Evolutionary conservation across 2,329 filamentous ascomycete species (phyloP).

Genomic region (Rutstroemia sp.): DNA sequence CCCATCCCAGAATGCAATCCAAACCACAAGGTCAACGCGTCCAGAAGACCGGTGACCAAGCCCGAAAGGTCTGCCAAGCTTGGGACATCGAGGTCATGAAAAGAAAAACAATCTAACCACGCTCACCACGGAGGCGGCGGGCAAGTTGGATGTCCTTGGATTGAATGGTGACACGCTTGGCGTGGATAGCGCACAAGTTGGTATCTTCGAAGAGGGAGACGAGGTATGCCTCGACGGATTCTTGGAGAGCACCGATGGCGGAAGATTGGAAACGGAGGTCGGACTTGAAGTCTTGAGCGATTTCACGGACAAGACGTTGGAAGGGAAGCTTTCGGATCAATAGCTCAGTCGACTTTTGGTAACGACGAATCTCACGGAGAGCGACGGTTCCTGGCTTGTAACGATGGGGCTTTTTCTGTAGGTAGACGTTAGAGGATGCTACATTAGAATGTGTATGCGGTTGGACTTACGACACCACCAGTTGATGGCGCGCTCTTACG

Average conservation of each 20-base stretch:
- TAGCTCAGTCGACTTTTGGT: constrained; percentile 96
- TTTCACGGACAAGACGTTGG: constrained; percentile 95
- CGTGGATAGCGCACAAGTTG: constrained; percentile 97
- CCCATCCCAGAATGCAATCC: constrained; percentile 4
- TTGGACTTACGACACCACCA: constrained; percentile 32
- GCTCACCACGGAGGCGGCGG: constrained; percentile 88
- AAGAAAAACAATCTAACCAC: constrained; percentile 53
- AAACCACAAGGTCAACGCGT: constrained; percentile 2
- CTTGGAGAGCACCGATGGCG: constrained; percentile 93
- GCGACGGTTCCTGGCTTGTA: constrained; percentile 91
- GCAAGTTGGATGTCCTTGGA: constrained; percentile 82
- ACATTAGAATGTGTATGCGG: background rate
- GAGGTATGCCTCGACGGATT: constrained; percentile 97
- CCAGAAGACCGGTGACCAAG: constrained; percentile 7
- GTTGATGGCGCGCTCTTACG: constrained; percentile 97
- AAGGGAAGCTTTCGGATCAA: constrained; percentile 97
- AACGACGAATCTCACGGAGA: constrained; percentile 96
- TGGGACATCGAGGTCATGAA: constrained; percentile 10
- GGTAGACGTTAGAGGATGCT: background rate
- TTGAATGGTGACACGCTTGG: constrained; percentile 98
- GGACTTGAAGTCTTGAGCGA: constrained; percentile 91
- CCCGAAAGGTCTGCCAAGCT: constrained; percentile 13
- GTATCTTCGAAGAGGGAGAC: constrained; percentile 98
- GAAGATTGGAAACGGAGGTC: constrained; percentile 97
- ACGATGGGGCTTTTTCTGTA: constrained; percentile 52